Percentiles rank a stretch among this genome's conserved stretches.
Conservation (phyloP, 23 red algal species). For the Gracilaria gracilis region DNA sequence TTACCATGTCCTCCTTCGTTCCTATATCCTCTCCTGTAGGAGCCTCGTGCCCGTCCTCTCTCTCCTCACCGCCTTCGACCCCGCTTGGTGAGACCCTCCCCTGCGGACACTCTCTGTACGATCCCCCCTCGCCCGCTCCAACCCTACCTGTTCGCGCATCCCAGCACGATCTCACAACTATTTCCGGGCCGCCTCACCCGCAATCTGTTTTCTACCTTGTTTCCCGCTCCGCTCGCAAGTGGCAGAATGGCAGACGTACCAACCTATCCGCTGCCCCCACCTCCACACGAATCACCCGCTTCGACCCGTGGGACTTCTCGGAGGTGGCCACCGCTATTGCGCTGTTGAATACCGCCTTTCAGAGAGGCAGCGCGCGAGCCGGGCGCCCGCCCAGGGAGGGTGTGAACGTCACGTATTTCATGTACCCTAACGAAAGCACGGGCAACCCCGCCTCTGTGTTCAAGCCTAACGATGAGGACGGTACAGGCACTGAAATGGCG, state of each 20-base stretch:
- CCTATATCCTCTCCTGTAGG: background rate
- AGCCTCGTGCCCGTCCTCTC: background rate
- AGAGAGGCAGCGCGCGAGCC: conserved; percentile 43
- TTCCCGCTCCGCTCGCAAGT: conserved; percentile 47
- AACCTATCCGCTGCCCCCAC: conserved; percentile 1
- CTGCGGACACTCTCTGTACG: conserved; percentile 10
- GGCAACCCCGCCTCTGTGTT: conserved; percentile 71
- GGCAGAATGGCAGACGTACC: conserved; percentile 25
- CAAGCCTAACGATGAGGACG: conserved; percentile 90
- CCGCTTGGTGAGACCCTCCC: conserved; percentile 56
- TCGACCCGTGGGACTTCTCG: conserved; percentile 73
- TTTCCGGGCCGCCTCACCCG: conserved; percentile 24
- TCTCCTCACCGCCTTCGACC: conserved; percentile 19
- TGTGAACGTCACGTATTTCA: conserved; percentile 92
- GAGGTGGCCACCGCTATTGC: too few species aligned
- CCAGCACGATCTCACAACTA: conserved; percentile 58
- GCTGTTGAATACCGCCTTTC: conserved; percentile 40
- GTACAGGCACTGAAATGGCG: conserved; percentile 63
- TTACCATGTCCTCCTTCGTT: conserved; percentile 40
- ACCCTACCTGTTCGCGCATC: too few species aligned
- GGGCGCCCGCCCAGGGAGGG: conserved; percentile 84
- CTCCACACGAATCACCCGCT: background rate
- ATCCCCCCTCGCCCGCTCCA: too few species aligned
- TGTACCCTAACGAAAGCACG: conserved; percentile 40
- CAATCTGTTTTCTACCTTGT: conserved; percentile 44